Percentiles rank a stretch among this genome's conserved stretches.
Conservation (phyloP, 495 filamentous ascomycete species). For the Penicillium turbatum region DNA sequence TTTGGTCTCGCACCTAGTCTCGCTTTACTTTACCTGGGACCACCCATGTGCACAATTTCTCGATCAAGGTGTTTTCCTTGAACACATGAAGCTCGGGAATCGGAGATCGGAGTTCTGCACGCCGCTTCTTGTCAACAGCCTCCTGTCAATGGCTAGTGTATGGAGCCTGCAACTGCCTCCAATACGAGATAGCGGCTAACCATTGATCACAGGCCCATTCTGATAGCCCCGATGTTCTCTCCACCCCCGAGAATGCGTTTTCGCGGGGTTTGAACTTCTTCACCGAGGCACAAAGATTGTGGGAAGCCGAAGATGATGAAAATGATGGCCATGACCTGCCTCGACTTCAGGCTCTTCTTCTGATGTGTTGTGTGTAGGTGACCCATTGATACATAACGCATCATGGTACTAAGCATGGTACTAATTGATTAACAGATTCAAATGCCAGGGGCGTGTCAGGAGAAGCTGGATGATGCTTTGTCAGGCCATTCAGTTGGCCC, state of each 20-base stretch:
- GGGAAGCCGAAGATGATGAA: conserved; percentile 36
- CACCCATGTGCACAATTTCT: conserved; percentile 37
- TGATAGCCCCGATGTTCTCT: conserved; percentile 47
- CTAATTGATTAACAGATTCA: conserved; percentile 27
- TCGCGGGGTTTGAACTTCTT: conserved; percentile 34
- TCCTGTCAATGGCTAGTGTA: conserved; percentile 42
- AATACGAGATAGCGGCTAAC: conserved; percentile 3
- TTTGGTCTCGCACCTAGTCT: conserved; percentile 46
- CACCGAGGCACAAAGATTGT: conserved; percentile 33
- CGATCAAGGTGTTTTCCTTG: conserved; percentile 34
- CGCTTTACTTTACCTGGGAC: conserved; percentile 46
- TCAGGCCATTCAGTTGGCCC: conserved; percentile 34
- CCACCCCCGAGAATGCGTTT: conserved; percentile 20
- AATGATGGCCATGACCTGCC: conserved; percentile 29
- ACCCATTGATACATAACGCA: not conserved
- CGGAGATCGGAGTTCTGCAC: conserved; percentile 32
- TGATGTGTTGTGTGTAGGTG: conserved; percentile 38
- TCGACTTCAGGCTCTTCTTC: conserved; percentile 35
- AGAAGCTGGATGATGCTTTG: conserved; percentile 35
- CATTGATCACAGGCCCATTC: conserved; percentile 31
- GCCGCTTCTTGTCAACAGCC: conserved; percentile 37
- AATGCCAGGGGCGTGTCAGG: conserved; percentile 28
- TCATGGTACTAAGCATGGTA: not conserved
- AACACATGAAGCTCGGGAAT: conserved; percentile 25
- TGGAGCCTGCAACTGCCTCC: conserved; percentile 1